These are phyloP conservation scores for Aspergillus jensenii DNA, from an alignment of 2,329 filamentous ascomycete species.

Conservation along the genomic window DNA sequence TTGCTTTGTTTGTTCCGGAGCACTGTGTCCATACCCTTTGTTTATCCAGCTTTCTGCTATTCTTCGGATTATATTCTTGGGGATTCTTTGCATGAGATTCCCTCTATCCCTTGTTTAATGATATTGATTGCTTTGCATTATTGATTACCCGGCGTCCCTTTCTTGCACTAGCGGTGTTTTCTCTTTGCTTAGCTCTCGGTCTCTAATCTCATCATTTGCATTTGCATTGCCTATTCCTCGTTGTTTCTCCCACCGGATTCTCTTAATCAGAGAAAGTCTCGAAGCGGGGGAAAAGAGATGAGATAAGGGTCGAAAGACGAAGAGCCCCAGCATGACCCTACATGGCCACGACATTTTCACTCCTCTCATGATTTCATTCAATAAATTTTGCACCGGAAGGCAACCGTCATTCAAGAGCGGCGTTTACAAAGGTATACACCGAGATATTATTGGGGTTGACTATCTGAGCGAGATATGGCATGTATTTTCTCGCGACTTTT, in stretches of 20 bases:
- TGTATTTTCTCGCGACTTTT: slow-evolving; percentile 6
- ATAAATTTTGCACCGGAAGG: slow-evolving; percentile 13
- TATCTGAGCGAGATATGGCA: neutral
- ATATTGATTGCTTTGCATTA: slow-evolving; percentile 26
- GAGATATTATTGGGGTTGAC: slow-evolving; percentile 17
- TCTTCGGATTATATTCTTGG: slow-evolving; percentile 11
- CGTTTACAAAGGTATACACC: slow-evolving; percentile 26
- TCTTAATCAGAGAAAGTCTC: neutral
- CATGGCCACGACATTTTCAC: neutral
- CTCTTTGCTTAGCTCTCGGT: slow-evolving; percentile 17
- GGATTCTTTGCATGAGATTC: slow-evolving; percentile 9
- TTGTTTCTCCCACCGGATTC: neutral
- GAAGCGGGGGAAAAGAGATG: neutral
- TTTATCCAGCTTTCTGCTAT: slow-evolving; percentile 13
- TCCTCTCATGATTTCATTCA: slow-evolving; percentile 6
- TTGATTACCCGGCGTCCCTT: slow-evolving; percentile 26
- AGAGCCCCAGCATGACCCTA: neutral
- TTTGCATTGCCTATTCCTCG: neutral
- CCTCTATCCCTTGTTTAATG: slow-evolving; percentile 16
- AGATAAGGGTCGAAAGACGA: neutral
- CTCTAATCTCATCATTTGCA: slow-evolving; percentile 13
- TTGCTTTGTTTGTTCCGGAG: slow-evolving; percentile 8
- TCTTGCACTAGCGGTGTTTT: slow-evolving; percentile 26
- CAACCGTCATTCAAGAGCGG: slow-evolving; percentile 18
- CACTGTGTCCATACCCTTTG: slow-evolving; percentile 35